Percentiles rank a stretch among this genome's conserved stretches.
Conservation (phyloP, 495 filamentous ascomycete genomes). For the Penicillium nucicola region DNA sequence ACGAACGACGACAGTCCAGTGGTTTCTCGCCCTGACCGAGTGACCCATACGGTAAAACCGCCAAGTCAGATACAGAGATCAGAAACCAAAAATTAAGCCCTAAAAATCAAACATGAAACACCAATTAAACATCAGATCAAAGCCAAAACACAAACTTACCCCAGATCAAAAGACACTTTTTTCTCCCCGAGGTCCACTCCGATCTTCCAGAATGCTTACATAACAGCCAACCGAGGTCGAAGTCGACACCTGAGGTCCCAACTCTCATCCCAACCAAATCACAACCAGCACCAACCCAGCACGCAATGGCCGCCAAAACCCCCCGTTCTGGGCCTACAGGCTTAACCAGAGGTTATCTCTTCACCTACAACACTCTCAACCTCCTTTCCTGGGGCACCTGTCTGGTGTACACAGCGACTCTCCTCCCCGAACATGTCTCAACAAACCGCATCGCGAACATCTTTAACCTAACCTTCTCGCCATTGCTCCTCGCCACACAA, state of each 20-base stretch:
- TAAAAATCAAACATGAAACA: background rate
- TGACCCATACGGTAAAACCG: too few species aligned
- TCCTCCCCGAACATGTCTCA: slow-evolving; percentile 32
- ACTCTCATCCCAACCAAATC: slow-evolving; percentile 7
- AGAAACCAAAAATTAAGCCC: too few species aligned
- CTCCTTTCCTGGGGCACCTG: slow-evolving; percentile 72
- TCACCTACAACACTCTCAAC: slow-evolving; percentile 77
- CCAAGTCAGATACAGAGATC: background rate
- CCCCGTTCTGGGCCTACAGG: slow-evolving; percentile 22
- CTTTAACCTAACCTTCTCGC: slow-evolving; percentile 54
- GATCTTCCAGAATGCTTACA: slow-evolving; percentile 24
- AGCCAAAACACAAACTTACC: background rate
- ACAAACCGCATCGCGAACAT: slow-evolving; percentile 46
- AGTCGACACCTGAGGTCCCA: background rate
- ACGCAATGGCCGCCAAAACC: slow-evolving; percentile 12
- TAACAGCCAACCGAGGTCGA: slow-evolving; percentile 16
- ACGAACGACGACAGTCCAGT: background rate
- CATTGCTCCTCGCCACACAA: slow-evolving; percentile 75
- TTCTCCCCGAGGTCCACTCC: slow-evolving; percentile 4
- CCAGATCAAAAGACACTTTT: background rate
- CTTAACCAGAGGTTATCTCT: slow-evolving; percentile 56
- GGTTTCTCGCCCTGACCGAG: background rate
- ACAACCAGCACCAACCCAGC: slow-evolving; percentile 2
- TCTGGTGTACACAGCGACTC: slow-evolving; percentile 55
- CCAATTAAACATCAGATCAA: background rate